These are phyloP conservation scores for Radiomyces spectabilis DNA, from an alignment of 192 early-diverging fungal genomes.

Conservation along the genomic window DNA sequence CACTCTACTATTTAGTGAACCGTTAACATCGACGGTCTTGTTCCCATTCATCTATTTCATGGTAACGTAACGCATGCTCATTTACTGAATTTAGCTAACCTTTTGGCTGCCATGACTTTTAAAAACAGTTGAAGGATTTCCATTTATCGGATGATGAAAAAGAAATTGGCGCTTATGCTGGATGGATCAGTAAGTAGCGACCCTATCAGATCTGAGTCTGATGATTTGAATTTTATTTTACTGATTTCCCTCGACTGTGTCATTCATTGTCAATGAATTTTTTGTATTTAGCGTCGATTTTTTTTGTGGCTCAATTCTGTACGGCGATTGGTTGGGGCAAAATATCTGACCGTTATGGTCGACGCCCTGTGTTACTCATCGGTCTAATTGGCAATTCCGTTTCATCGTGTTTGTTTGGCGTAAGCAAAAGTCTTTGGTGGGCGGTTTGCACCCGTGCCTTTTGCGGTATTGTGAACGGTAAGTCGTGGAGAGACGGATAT, in stretches of 20 bases:
- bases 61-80: conserved; percentile 26
- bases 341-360: conserved; percentile 73
- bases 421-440: conserved; percentile 48
- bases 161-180: conserved; percentile 78
- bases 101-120: background rate
- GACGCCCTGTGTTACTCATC: conserved; percentile 70
- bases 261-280: no score
- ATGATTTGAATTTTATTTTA: background rate
- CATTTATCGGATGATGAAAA: conserved; percentile 61
- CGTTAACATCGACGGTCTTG: conserved; percentile 60
- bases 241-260: no score
- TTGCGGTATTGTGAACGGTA: conserved; percentile 46
- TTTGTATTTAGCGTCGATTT: conserved; percentile 43
- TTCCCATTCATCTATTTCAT: conserved; percentile 86
- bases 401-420: conserved; percentile 67
- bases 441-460: conserved; percentile 56
- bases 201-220: background rate
- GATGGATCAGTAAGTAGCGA: conserved; percentile 43
- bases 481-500: no score
- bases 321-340: conserved; percentile 66
- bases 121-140: conserved; percentile 58
- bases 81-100: background rate
- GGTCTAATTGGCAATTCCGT: conserved; percentile 75
- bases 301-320: conserved; percentile 64
- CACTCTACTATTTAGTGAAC: conserved; percentile 54